Conservation (phyloP, 2,329 filamentous ascomycete genomes). For the Cladophialophora carrionii region DNA sequence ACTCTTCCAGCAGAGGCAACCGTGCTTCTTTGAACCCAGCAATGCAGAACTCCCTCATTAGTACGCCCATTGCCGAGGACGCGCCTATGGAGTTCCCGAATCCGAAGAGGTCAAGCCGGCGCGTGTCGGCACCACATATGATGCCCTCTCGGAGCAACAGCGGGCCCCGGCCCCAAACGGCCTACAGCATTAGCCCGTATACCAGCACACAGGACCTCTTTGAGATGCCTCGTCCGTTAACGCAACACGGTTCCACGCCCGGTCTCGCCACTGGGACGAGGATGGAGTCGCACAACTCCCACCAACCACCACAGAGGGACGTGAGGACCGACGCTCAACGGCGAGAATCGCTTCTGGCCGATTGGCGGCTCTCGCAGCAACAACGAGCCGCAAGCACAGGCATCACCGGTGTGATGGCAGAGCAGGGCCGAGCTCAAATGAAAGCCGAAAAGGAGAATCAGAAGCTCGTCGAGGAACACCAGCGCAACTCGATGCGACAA, state of each 20-base stretch:
- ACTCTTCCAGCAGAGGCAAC: conserved; percentile 17
- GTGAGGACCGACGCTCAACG: conserved; percentile 22
- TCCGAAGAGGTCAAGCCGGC: conserved; percentile 21
- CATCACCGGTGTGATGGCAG: conserved; percentile 42
- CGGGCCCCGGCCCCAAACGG: conserved; percentile 16
- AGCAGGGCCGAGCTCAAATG: conserved; percentile 50
- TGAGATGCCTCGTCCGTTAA: conserved; percentile 12
- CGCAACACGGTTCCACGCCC: conserved; percentile 18
- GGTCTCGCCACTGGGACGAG: conserved; percentile 52
- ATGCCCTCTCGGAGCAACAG: conserved; percentile 17
- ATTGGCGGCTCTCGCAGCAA: conserved; percentile 67
- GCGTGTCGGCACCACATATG: conserved; percentile 23
- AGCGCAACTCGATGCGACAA: conserved; percentile 61
- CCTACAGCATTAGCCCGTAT: conserved; percentile 6
- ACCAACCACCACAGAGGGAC: conserved; percentile 29
- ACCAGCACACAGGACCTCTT: conserved; percentile 11
- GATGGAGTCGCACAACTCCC: conserved; percentile 30
- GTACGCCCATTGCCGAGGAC: conserved; percentile 36
- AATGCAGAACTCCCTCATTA: conserved; percentile 25
- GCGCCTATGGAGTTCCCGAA: conserved; percentile 30
- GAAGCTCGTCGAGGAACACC: conserved; percentile 62
- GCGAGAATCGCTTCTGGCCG: conserved; percentile 62
- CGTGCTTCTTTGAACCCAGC: conserved; percentile 22
- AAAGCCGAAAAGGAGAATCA: conserved; percentile 67
- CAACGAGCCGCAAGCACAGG: conserved; percentile 55